A percentile compares a stretch with the other conserved stretches of the same genome.
Evolutionary conservation across 2,329 filamentous ascomycete genomes (phyloP).

Genomic region (Fusarium guadeloupense): DNA sequence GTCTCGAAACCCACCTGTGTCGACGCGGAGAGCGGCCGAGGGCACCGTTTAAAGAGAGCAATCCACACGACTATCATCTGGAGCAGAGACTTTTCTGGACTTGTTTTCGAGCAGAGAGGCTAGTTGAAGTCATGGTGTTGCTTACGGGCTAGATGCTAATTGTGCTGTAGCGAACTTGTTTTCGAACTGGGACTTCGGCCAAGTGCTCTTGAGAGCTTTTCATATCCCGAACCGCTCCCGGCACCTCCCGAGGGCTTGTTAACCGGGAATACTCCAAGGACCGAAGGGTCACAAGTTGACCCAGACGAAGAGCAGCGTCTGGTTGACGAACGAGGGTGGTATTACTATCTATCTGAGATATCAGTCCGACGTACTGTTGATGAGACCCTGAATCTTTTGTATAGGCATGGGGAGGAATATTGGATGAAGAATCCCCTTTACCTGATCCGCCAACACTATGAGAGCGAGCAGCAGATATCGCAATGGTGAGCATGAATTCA

Average conservation of each 20-base stretch:
- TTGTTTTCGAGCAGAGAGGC: conserved; percentile 37
- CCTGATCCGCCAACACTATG: conserved; percentile 9
- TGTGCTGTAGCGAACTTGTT: conserved; percentile 3
- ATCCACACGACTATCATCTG: conserved; percentile 14
- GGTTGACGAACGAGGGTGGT: conserved; percentile 30
- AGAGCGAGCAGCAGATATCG: conserved; percentile 18
- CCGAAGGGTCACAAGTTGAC: not conserved
- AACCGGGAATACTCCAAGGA: not conserved
- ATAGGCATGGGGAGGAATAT: conserved; percentile 9
- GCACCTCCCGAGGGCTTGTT: conserved; percentile 12
- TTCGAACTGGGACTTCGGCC: conserved; percentile 14
- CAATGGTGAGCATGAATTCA: conserved; percentile 5
- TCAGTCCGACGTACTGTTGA: conserved; percentile 35
- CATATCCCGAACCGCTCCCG: conserved; percentile 34
- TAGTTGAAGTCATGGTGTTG: not conserved
- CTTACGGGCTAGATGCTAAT: not conserved
- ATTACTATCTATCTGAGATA: conserved; percentile 36
- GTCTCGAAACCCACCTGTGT: conserved; percentile 13
- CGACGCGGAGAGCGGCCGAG: not conserved
- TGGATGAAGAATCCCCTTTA: conserved; percentile 14
- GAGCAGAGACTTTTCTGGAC: conserved; percentile 39
- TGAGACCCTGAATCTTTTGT: conserved; percentile 9
- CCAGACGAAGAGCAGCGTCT: not conserved
- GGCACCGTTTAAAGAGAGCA: not conserved
- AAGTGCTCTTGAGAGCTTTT: conserved; percentile 24